Conservation (phyloP, 2,329 filamentous ascomycete genomes). For the Cladosporium colombiae region DNA sequence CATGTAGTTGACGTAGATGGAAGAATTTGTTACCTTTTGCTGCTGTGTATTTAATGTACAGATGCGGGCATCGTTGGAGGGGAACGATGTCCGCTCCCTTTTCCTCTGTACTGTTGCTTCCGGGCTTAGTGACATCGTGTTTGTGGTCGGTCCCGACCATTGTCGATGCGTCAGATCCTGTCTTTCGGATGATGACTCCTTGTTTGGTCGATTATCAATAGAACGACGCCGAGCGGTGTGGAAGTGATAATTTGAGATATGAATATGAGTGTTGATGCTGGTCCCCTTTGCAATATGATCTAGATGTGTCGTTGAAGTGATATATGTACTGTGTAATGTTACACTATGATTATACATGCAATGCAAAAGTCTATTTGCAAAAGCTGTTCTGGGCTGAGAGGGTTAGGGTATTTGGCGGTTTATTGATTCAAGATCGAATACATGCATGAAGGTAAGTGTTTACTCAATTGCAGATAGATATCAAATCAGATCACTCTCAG, state of each 20-base stretch:
- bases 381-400: neutral
- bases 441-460: too few relatives aligned
- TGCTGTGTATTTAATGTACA: constrained; percentile 15
- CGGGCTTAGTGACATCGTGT: neutral
- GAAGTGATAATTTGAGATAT: neutral
- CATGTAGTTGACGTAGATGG: neutral
- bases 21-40: constrained; percentile 3
- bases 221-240: neutral
- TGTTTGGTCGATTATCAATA: neutral
- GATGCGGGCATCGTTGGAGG: neutral
- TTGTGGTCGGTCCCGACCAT: neutral
- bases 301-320: neutral
- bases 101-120: neutral
- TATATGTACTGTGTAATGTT: neutral
- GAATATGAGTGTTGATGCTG: neutral
- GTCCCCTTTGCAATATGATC: neutral
- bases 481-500: too few relatives aligned
- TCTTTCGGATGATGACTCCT: neutral
- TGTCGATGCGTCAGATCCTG: neutral
- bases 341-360: neutral
- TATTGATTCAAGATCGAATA: too few relatives aligned
- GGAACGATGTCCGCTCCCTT: neutral
- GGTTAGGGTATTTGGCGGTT: neutral
- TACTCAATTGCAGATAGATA: too few relatives aligned
- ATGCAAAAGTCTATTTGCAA: constrained; percentile 14